A percentile compares a stretch with the other conserved stretches of the same genome.
Conservation (phyloP, 208 protist genomes). For the Plasmodiophora brassicae region DNA sequence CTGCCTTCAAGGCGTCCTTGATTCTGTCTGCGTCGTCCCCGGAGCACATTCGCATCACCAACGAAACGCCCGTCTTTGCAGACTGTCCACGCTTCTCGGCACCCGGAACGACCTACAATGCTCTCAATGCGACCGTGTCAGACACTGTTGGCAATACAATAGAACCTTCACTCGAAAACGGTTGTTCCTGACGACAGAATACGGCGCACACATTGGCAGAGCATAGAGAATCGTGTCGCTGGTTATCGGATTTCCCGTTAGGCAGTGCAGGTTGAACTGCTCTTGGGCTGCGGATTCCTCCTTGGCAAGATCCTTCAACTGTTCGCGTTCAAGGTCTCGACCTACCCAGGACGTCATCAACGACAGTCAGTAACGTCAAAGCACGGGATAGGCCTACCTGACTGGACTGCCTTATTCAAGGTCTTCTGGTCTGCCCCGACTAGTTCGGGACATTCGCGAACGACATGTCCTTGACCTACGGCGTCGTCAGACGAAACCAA, state of each 20-base stretch:
- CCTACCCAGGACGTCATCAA: background rate
- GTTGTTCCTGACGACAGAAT: background rate
- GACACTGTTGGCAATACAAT: background rate
- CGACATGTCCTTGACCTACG: slow-evolving; percentile 8
- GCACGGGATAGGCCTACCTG: background rate
- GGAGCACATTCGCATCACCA: background rate
- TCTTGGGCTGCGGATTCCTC: background rate
- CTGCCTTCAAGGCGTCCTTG: background rate
- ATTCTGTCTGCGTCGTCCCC: background rate
- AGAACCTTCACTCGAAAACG: slow-evolving; percentile 5
- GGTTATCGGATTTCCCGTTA: background rate
- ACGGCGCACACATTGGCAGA: slow-evolving; percentile 18
- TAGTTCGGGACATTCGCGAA: background rate
- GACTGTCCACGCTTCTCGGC: background rate
- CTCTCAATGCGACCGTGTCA: background rate
- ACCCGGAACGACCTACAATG: background rate
- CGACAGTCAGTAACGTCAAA: background rate
- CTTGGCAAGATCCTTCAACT: background rate
- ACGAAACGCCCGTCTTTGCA: background rate
- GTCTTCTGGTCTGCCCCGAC: background rate
- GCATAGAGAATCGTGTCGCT: background rate
- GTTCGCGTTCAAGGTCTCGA: background rate
- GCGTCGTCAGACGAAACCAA: background rate
- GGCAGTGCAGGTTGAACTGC: slow-evolving; percentile 13
- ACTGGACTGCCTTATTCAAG: background rate